phyloP scores from a whole-genome alignment of 345 rosid species.

The Crucihimalaya himalaica region DNA sequence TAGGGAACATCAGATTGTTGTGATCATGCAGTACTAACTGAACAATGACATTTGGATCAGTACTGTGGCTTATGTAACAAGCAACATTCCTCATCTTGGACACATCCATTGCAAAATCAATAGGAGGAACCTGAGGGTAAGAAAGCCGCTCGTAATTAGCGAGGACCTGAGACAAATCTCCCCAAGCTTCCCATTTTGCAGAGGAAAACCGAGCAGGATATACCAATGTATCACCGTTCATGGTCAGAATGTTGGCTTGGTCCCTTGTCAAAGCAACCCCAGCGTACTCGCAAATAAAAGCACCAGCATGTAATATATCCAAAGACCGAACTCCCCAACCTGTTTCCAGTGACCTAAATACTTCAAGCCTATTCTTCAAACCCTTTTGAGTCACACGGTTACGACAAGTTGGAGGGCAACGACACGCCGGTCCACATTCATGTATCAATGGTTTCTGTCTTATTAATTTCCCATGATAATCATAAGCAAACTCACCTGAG shows the following conservation, averaged over 20 bases:
- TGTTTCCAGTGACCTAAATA: constrained; percentile 84
- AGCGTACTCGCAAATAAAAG: constrained; percentile 85
- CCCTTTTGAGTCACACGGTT: constrained; percentile 85
- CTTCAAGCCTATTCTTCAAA: constrained; percentile 66
- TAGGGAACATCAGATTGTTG: constrained; percentile 86
- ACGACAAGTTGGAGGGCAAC: constrained; percentile 74
- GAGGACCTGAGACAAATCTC: constrained; percentile 74
- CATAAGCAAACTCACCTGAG: constrained; percentile 83
- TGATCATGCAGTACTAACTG: constrained; percentile 86
- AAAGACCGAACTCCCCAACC: constrained; percentile 95
- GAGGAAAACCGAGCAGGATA: constrained; percentile 73
- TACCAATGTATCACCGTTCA: constrained; percentile 79
- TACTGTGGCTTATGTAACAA: constrained; percentile 88
- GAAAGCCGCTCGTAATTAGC: constrained; percentile 56
- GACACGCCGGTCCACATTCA: constrained; percentile 79
- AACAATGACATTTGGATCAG: constrained; percentile 79
- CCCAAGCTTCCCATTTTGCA: constrained; percentile 80
- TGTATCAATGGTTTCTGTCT: constrained; percentile 75
- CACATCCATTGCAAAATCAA: constrained; percentile 95
- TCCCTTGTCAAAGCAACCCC: constrained; percentile 90
- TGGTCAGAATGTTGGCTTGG: constrained; percentile 72
- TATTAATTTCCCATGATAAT: constrained; percentile 58
- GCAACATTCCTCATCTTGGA: constrained; percentile 94
- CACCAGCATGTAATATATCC: constrained; percentile 86
- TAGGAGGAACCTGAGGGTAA: constrained; percentile 70